These are phyloP conservation scores for Lagenidium giganteum DNA, from an alignment of 352 stramenopile genomes.

Conservation along the genomic window DNA sequence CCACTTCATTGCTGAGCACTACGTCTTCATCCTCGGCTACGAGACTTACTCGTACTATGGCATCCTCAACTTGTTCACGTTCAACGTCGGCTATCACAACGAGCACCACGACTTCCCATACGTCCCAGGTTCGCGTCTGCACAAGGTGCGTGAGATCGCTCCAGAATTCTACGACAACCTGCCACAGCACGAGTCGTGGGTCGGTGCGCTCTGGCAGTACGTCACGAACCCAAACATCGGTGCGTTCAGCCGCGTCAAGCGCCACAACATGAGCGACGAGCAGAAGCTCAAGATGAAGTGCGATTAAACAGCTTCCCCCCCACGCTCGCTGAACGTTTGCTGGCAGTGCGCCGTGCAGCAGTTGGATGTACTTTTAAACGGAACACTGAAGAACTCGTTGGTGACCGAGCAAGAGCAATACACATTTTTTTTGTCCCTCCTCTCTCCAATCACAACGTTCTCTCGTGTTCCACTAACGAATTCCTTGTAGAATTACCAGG, in stretches of 20 bases:
- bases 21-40: conserved; percentile 92
- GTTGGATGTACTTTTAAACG: no score
- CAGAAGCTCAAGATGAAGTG: conserved; percentile 73
- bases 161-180: conserved; percentile 96
- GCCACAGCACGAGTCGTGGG: conserved; percentile 91
- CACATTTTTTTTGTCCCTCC: no score
- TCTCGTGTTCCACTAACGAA: no score
- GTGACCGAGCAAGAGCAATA: no score
- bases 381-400: no score
- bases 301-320: conserved; percentile 34
- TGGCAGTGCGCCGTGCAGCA: no score
- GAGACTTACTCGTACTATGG: conserved; percentile 99
- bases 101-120: conserved; percentile 98
- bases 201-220: conserved; percentile 91
- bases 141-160: conserved; percentile 85
- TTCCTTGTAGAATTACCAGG: no score
- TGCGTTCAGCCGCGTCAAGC: conserved; percentile 92
- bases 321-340: no score
- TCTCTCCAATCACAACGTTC: no score
- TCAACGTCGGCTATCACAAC: conserved; percentile 98
- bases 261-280: conserved; percentile 43
- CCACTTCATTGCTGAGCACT: conserved; percentile 98
- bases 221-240: conserved; percentile 90
- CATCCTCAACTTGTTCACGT: conserved; percentile 94
- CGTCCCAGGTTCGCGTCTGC: conserved; percentile 87